Evolutionary conservation across 129 eudicot species (phyloP).

Genomic region (Helichrysum umbraculigerum): DNA sequence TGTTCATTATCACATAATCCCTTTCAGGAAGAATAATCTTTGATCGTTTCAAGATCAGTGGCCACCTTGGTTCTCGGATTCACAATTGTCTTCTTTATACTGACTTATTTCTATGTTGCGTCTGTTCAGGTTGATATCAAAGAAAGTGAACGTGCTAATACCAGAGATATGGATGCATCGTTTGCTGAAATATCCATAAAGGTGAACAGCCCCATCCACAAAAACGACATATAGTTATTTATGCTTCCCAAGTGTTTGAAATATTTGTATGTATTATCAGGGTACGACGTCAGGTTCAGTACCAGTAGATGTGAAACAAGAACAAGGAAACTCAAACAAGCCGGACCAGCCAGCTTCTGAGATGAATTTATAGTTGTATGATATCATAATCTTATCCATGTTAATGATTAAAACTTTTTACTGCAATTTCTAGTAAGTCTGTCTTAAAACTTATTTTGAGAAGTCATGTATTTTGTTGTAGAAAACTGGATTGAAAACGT

Average conservation of each 20-base stretch:
- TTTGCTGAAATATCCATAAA: constrained; percentile 47
- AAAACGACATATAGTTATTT: not conserved
- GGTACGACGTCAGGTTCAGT: constrained; percentile 41
- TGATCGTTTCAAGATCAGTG: not conserved
- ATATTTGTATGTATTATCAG: constrained; percentile 32
- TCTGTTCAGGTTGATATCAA: constrained; percentile 40
- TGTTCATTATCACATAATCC: not conserved
- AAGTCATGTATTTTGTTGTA: not conserved
- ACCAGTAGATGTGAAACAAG: constrained; percentile 41
- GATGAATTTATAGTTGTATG: constrained; percentile 1
- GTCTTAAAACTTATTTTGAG: not conserved
- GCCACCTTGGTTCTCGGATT: not conserved
- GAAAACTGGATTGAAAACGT: not conserved
- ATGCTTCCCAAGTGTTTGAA: not conserved
- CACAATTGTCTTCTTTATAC: not conserved
- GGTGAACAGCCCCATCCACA: constrained; percentile 30
- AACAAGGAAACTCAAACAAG: constrained; percentile 55
- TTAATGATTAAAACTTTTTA: not conserved
- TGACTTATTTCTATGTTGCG: not conserved
- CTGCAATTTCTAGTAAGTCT: not conserved
- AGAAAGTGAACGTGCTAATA: constrained; percentile 36
- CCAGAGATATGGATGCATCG: constrained; percentile 48
- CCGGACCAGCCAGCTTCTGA: constrained; percentile 42
- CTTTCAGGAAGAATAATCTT: not conserved
- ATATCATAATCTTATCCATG: not conserved